These are phyloP conservation scores for Polychytrium aggregatum DNA, from an alignment of 192 early-diverging fungal genomes.

Conservation along the genomic window DNA sequence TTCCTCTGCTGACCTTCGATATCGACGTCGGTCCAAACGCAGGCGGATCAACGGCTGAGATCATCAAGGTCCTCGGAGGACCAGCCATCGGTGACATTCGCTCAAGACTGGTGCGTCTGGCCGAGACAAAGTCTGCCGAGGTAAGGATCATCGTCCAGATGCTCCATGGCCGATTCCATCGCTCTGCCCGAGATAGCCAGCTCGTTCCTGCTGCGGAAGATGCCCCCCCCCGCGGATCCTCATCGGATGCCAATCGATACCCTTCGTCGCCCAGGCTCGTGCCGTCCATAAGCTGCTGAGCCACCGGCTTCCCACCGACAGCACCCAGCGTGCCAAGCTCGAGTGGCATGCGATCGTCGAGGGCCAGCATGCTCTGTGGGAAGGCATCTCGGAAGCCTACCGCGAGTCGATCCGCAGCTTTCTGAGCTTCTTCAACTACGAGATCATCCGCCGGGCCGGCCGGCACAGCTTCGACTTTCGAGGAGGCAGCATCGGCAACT, in stretches of 20 bases:
- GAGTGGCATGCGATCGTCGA: conserved; percentile 68
- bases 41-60: conserved; percentile 38
- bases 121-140: conserved; percentile 43
- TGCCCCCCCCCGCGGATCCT: too few species aligned
- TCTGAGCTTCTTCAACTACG: conserved; percentile 52
- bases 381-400: conserved; percentile 26
- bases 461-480: conserved; percentile 55
- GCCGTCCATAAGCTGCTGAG: conserved; percentile 60
- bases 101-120: conserved; percentile 51
- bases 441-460: conserved; percentile 6
- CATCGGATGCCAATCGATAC: too few species aligned
- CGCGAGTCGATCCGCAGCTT: conserved; percentile 63
- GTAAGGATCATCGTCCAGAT: too few species aligned
- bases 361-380: conserved; percentile 53
- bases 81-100: conserved; percentile 68
- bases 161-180: too few species aligned
- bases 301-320: conserved; percentile 51
- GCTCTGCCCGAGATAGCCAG: too few species aligned
- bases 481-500: conserved; percentile 66
- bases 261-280: conserved; percentile 22
- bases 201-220: too few species aligned
- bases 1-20: too few species aligned
- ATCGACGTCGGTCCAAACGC: conserved; percentile 1
- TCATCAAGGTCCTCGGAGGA: conserved; percentile 61
- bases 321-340: conserved; percentile 43